Evolutionary conservation across 345 rosid genomes (phyloP), one percentile per base, ranked within the genome.

Genomic region (Citrus sp.): DNA sequence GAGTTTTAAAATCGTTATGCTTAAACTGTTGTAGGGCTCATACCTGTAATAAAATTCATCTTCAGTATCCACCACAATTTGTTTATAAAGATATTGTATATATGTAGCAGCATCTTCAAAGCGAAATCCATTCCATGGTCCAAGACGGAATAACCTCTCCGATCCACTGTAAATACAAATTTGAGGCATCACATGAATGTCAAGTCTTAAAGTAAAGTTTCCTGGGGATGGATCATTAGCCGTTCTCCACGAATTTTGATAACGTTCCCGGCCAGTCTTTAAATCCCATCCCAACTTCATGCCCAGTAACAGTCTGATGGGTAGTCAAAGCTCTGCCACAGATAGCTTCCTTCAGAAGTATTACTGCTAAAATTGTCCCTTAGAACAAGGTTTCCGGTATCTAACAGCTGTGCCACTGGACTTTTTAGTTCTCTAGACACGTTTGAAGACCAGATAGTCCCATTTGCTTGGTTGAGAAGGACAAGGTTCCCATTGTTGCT

Each of bases 281-380:
- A 69, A 21, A 66, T 81, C 67, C 86, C 81, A 80, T 1, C 87
- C 89, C 4, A 81, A 76, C 59, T 85, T 87, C 85, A 85, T 85
- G 34, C 82, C 86, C 4, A 84, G 80, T 51, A 85, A 70, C 62
- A 83, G 40, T 85, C 72, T 1, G 82, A 77, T 8, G 89, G 93
- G 38, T 82, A 62, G 55, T 87, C 90, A 75, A 90, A 90, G 67
- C 91, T 88, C 76, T 86, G 86, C 92, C 88, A 86, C 37, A 83
- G 25, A 40, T 56, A 73, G 63, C 16, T 34, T 32, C 51, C 51
- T 46, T 80, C 64, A 27, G 14, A 49, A 32, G 59, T 34, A 34
- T 34, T 37, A 21, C 9, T 49, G 37, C 67, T 61, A 46, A 16
- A 19, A 38, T 22, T 54, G 3, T 84, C 87, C 64, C 78, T 77